Base-by-base conservation (phyloP, 345 rosid species). In the Ceriops zippeliana region DNA sequence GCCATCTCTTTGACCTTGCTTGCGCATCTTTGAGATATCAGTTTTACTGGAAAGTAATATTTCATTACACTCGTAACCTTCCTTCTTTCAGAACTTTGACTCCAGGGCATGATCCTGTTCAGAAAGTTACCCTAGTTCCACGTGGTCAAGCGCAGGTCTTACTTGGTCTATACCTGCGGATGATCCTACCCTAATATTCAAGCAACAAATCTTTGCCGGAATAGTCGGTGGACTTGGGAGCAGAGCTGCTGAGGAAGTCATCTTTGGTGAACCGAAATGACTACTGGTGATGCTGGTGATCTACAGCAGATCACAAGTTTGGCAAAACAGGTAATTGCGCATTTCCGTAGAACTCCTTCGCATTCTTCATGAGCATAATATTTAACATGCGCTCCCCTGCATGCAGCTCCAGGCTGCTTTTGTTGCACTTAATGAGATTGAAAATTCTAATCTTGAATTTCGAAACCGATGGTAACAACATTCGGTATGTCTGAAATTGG, bases 401-500 rank as follows among this genome's bases (percentile, higher is more conserved):
- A 13, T 11, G 58, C 6, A 0, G 49, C 30, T 67, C 22, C 16
- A n/a, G 3, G 19, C 27, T 19, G 15, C 20, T 35, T 68, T 30
- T 15, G 19, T 1, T 35, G 24, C 30, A 21, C 42, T 1, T 37
- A 37, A 42, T 42, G 47, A 42, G 47, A 42, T 42, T 11, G 47
- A 42, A 42, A 15, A 52, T 20, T 9, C 30, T 54, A 11, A 5
- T 61, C 49, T 27, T 49, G 46, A n/a, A 51, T 21, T 83, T 54
- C 1, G 27, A 7, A n/a, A 71, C 86, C 91, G 99, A 95, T 95
- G 99, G 99, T 95, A 32, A 85, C 86, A 52, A 91, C 96, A 64
- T 95, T 95, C 59, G 96, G 99, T 53, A 95, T 95, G 97, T 91
- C 99, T n/a, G 97, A 95, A 30, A 95, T 95, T 58, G 99, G 96